A percentile compares a stretch with the other conserved stretches of the same genome.
Evolutionary conservation across 1,139 yeast species (phyloP).

Genomic region (Wickerhamomyces sp.): DNA sequence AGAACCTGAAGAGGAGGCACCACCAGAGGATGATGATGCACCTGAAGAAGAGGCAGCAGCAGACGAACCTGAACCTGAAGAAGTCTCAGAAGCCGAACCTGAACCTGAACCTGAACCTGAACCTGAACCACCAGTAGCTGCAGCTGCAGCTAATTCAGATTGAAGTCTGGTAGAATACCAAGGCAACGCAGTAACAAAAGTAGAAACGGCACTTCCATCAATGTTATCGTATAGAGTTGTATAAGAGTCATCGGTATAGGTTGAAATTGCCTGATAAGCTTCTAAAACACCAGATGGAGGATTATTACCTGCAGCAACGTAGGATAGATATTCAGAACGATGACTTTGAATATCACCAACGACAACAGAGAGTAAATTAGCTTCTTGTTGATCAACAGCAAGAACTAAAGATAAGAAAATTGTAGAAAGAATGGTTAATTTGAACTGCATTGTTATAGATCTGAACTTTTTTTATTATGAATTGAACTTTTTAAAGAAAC

Average conservation of each 20-base stretch:
- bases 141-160: slow-evolving; percentile 25
- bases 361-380: slow-evolving; percentile 24
- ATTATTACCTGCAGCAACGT: slow-evolving; percentile 15
- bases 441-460: no score
- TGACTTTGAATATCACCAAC: slow-evolving; percentile 26
- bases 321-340: slow-evolving; percentile 26
- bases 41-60: slow-evolving; percentile 4
- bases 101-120: slow-evolving; percentile 17
- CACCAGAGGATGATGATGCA: slow-evolving; percentile 27
- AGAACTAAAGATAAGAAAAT: no score
- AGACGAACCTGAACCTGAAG: slow-evolving; percentile 1
- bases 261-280: slow-evolving; percentile 29
- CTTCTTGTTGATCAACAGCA: no score
- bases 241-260: slow-evolving; percentile 38
- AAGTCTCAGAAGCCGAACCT: slow-evolving; percentile 20
- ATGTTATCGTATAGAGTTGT: slow-evolving; percentile 30
- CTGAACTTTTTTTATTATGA: no score
- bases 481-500: no score
- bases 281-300: slow-evolving; percentile 30
- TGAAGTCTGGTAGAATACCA: slow-evolving; percentile 38
- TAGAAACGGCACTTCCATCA: slow-evolving; percentile 25
- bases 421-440: no score
- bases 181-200: slow-evolving; percentile 36
- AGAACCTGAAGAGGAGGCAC: slow-evolving; percentile 13
- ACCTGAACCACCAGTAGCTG: slow-evolving; percentile 21